Evolutionary conservation across 2,329 filamentous ascomycete species (phyloP).

Genomic region (Eutypa lata): DNA sequence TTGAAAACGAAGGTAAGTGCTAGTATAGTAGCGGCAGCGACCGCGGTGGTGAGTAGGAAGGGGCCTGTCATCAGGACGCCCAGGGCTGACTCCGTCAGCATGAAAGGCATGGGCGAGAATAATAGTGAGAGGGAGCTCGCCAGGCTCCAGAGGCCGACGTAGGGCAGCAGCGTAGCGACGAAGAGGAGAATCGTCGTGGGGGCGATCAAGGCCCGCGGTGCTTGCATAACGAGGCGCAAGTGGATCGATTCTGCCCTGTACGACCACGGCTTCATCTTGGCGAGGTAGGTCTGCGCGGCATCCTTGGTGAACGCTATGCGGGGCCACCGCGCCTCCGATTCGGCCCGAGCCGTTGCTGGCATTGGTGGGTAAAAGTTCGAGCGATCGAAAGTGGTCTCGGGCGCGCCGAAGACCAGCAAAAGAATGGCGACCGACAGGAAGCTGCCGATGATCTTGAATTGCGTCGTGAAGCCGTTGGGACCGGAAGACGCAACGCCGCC

Average conservation of each 20-base stretch:
- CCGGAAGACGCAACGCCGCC: constrained; percentile 46
- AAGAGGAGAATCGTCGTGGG: constrained; percentile 48
- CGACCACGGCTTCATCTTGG: constrained; percentile 35
- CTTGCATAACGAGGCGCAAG: constrained; percentile 37
- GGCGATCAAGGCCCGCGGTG: constrained; percentile 44
- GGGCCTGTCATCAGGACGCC: constrained; percentile 45
- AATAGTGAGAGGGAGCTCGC: constrained; percentile 43
- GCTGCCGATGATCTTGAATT: constrained; percentile 49
- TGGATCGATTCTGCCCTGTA: constrained; percentile 31
- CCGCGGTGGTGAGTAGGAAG: constrained; percentile 37
- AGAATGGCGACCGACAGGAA: constrained; percentile 46
- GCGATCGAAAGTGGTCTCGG: constrained; percentile 53
- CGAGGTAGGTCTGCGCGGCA: constrained; percentile 34
- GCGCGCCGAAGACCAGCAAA: constrained; percentile 44
- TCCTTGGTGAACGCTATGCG: constrained; percentile 28
- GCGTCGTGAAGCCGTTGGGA: constrained; percentile 39
- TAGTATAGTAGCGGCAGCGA: constrained; percentile 31
- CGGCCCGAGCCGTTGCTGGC: constrained; percentile 8
- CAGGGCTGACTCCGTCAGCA: constrained; percentile 34
- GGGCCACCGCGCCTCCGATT: constrained; percentile 18
- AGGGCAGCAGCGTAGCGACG: constrained; percentile 41
- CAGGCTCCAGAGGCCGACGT: constrained; percentile 46
- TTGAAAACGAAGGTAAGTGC: constrained; percentile 28
- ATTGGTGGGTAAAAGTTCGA: constrained; percentile 22
- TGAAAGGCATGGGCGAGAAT: constrained; percentile 42